A percentile compares a stretch with the other conserved stretches of the same genome.
Evolutionary conservation across 495 filamentous ascomycete genomes (phyloP).

Genomic region (Penicillium taxi): DNA sequence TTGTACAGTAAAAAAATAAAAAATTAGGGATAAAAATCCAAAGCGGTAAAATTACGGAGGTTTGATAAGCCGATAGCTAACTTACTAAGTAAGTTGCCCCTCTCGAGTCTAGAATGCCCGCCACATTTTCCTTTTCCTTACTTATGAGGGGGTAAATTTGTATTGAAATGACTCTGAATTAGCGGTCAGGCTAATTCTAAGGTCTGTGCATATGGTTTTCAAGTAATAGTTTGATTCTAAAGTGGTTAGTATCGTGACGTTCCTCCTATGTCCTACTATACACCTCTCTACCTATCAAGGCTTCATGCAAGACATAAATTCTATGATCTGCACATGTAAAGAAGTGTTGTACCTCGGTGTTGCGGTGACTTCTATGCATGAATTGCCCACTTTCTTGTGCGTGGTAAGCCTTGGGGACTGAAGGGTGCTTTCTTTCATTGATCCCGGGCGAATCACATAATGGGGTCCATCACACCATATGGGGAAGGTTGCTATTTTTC

Average conservation of each 20-base stretch:
- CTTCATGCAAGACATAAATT: slow-evolving; percentile 18
- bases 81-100: slow-evolving; percentile 17
- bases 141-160: neutral
- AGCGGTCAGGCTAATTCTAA: no score
- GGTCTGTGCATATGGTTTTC: no score
- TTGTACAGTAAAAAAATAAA: slow-evolving; percentile 16
- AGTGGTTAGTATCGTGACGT: no score
- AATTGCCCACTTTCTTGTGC: slow-evolving; percentile 7
- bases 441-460: slow-evolving; percentile 11
- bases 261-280: no score
- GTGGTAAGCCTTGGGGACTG: slow-evolving; percentile 2
- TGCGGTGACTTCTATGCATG: no score
- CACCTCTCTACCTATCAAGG: neutral
- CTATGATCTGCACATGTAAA: slow-evolving; percentile 18
- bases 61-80: slow-evolving; percentile 23
- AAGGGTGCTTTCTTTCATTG: slow-evolving; percentile 4
- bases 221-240: no score
- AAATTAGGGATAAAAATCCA: slow-evolving; percentile 4
- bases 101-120: slow-evolving; percentile 2
- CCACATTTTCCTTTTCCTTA: neutral
- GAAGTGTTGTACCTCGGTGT: no score
- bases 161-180: no score
- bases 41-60: slow-evolving; percentile 15
- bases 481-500: no score
- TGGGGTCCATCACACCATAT: slow-evolving; percentile 15